phyloP scores from a whole-genome alignment of 805 yeast species.

The Suhomyces xylopsoci region DNA sequence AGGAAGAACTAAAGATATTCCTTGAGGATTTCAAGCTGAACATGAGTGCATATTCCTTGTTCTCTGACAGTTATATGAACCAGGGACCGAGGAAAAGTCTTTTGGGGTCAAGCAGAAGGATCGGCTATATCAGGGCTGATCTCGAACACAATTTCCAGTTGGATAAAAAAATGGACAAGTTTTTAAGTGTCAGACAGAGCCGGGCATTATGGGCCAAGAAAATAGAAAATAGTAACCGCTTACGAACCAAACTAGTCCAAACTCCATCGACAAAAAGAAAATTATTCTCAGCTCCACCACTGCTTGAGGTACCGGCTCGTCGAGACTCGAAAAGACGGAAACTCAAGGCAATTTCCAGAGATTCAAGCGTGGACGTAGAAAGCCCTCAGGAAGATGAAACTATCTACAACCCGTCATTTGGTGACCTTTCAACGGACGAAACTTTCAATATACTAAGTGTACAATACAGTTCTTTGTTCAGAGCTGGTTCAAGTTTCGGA shows the following conservation, averaged over 20 bases:
- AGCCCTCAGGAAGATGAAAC: not conserved
- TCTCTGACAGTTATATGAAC: not conserved
- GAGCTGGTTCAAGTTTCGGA: slow-evolving; percentile 22
- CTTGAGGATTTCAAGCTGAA: not conserved
- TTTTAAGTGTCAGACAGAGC: slow-evolving; percentile 3
- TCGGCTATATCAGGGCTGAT: not conserved
- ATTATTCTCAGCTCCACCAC: not conserved
- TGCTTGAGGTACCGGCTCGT: not conserved
- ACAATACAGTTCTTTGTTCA: slow-evolving; percentile 19
- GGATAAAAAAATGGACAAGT: slow-evolving; percentile 8
- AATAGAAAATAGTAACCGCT: not conserved
- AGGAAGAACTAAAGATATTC: not conserved
- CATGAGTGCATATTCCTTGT: not conserved
- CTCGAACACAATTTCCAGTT: slow-evolving; percentile 1
- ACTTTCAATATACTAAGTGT: slow-evolving; percentile 15
- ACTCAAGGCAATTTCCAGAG: not conserved
- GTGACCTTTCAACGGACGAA: slow-evolving; percentile 1
- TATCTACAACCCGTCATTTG: not conserved
- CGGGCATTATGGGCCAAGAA: slow-evolving; percentile 1
- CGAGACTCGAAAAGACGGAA: not conserved
- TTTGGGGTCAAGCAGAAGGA: not conserved
- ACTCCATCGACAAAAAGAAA: not conserved
- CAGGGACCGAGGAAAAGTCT: not conserved
- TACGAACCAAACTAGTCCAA: not conserved
- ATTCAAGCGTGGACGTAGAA: not conserved